A percentile compares a stretch with the other conserved stretches of the same genome.
These are phyloP conservation scores for Ballota nigra DNA, from an alignment of 257 asterid species.

Conservation along the genomic window DNA sequence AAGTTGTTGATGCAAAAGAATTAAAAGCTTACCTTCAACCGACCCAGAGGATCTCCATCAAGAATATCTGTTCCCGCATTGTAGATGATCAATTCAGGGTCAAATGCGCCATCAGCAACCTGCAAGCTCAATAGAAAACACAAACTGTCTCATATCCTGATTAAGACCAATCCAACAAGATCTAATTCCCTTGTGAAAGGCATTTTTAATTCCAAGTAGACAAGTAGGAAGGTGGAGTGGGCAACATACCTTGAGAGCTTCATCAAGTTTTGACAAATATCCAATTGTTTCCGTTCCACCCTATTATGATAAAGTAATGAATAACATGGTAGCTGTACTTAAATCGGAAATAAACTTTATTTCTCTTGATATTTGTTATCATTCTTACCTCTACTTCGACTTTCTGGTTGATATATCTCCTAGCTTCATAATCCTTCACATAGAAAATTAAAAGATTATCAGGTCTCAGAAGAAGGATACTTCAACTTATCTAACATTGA, in stretches of 20 bases:
- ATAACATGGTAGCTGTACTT: conserved; percentile 1
- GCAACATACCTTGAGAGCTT: conserved; percentile 69
- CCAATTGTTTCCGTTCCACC: conserved; percentile 69
- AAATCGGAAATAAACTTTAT: not conserved
- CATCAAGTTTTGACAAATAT: conserved; percentile 72
- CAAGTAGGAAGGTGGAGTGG: conserved; percentile 3
- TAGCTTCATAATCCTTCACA: conserved; percentile 73
- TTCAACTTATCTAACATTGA: not conserved
- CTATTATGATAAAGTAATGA: conserved; percentile 38
- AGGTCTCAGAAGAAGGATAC: not conserved
- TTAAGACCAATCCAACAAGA: not conserved
- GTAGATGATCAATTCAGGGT: conserved; percentile 79
- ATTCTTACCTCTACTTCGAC: conserved; percentile 78
- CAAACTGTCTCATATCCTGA: conserved; percentile 4
- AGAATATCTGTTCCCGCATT: conserved; percentile 96
- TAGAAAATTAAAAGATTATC: not conserved
- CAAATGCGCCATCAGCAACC: conserved; percentile 65
- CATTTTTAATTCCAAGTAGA: conserved; percentile 1
- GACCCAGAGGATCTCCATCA: conserved; percentile 92
- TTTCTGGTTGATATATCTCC: conserved; percentile 69
- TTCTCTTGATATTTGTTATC: conserved; percentile 3
- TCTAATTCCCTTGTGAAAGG: not conserved
- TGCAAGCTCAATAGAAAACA: conserved; percentile 31
- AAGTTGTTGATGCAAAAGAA: not conserved
- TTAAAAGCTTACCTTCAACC: conserved; percentile 60